These are phyloP conservation scores for Penicillium digitatum DNA, from an alignment of 2,329 filamentous ascomycete genomes.

Conservation along the genomic window DNA sequence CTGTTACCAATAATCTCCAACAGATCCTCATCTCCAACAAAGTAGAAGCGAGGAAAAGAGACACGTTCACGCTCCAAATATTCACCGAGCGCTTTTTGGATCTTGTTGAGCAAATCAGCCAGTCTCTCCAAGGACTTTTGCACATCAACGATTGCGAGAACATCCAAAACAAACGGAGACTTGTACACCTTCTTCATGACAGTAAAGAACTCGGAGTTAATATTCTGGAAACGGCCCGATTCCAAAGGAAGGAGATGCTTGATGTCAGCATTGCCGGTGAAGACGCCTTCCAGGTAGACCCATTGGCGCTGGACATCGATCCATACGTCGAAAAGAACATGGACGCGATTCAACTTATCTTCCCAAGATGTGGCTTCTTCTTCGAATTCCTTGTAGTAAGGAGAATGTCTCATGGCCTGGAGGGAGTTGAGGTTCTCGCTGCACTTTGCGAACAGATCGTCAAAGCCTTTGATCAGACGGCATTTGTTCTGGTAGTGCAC, in stretches of 20 bases:
- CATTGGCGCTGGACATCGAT: conserved; percentile 99
- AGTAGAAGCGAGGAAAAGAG: conserved; percentile 98
- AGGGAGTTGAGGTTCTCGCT: conserved; percentile 96
- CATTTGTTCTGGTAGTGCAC: conserved; percentile 98
- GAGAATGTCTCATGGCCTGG: conserved; percentile 97
- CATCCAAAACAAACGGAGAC: conserved; percentile 90
- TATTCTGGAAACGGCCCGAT: conserved; percentile 95
- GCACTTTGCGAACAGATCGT: conserved; percentile 96
- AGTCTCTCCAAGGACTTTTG: conserved; percentile 94
- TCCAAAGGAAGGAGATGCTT: conserved; percentile 96
- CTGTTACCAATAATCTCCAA: conserved; percentile 99
- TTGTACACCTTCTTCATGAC: conserved; percentile 99
- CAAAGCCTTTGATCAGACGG: conserved; percentile 93
- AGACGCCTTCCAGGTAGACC: conserved; percentile 98
- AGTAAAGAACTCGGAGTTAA: conserved; percentile 97
- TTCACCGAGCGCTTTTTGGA: conserved; percentile 96
- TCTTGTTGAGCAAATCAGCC: conserved; percentile 96
- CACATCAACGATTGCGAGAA: conserved; percentile 90
- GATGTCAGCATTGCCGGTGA: conserved; percentile 97
- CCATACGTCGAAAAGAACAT: conserved; percentile 98
- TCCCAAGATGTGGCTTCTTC: conserved; percentile 96
- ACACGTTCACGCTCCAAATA: conserved; percentile 97
- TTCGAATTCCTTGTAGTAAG: conserved; percentile 99
- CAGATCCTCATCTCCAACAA: conserved; percentile 96
- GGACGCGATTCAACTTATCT: conserved; percentile 94